These are phyloP conservation scores for Endotrypanum monterogeii DNA, from an alignment of 208 protist genomes.

Conservation along the genomic window DNA sequence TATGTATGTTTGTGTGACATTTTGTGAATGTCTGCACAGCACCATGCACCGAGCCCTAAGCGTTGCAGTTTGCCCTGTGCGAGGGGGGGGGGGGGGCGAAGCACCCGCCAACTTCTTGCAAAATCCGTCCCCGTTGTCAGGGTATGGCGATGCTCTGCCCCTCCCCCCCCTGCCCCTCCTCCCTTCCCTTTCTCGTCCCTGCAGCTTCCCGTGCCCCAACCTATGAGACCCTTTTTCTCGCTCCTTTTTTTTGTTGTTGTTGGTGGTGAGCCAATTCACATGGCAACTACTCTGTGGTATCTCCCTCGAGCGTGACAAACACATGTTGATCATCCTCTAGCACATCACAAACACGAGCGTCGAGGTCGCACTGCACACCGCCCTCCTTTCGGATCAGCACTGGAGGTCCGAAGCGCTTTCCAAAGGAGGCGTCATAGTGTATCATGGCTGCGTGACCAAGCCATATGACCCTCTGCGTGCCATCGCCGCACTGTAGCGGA, in stretches of 20 bases:
- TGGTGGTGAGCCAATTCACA: not conserved
- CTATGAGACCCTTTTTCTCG: not conserved
- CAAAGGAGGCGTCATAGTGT: slow-evolving; percentile 85
- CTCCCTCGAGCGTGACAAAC: slow-evolving; percentile 64
- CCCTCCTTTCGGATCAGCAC: slow-evolving; percentile 82
- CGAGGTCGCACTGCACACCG: slow-evolving; percentile 71
- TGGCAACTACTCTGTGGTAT: slow-evolving; percentile 17
- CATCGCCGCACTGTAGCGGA: slow-evolving; percentile 81
- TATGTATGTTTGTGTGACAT: too few relatives aligned
- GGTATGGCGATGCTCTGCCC: not conserved
- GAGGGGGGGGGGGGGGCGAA: too few relatives aligned
- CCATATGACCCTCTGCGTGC: slow-evolving; percentile 83
- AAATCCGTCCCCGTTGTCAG: not conserved
- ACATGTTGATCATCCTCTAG: slow-evolving; percentile 87
- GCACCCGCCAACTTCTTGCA: not conserved
- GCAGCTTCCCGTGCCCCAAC: not conserved
- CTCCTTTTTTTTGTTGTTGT: too few relatives aligned
- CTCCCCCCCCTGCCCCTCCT: not conserved
- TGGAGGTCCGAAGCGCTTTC: slow-evolving; percentile 62
- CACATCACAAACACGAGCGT: slow-evolving; percentile 70
- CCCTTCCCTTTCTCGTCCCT: not conserved
- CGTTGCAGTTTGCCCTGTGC: not conserved
- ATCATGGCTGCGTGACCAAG: slow-evolving; percentile 88
- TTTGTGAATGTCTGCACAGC: too few relatives aligned
- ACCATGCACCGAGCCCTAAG: not conserved